Evolutionary conservation across 305 asterid species (phyloP).

Genomic region (Fraxinus angustifolia): DNA sequence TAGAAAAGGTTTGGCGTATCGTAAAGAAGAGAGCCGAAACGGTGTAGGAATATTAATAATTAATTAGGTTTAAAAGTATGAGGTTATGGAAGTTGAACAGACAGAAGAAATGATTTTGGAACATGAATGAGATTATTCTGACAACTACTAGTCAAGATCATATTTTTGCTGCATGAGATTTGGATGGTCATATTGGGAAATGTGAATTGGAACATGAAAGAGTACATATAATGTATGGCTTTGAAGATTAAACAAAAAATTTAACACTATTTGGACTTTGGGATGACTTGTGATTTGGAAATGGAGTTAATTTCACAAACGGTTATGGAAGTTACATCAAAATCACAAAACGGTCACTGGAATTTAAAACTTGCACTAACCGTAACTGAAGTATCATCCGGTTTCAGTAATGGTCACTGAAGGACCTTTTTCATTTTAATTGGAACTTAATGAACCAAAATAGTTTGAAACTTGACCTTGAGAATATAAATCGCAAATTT

Average conservation of each 20-base stretch:
- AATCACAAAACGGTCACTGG: too few species aligned
- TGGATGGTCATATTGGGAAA: not conserved
- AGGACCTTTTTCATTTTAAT: too few species aligned
- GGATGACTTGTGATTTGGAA: not conserved
- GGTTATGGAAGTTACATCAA: too few species aligned
- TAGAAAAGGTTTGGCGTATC: not conserved
- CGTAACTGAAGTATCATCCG: too few species aligned
- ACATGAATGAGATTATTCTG: not conserved
- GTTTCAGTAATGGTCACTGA: too few species aligned
- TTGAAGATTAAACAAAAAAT: not conserved
- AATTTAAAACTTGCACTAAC: too few species aligned
- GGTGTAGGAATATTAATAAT: not conserved
- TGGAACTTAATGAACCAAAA: too few species aligned
- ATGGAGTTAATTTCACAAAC: too few species aligned
- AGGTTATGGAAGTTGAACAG: not conserved
- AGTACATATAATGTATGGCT: not conserved
- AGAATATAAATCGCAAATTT: too few species aligned
- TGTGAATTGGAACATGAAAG: not conserved
- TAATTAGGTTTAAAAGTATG: not conserved
- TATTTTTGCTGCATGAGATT: not conserved
- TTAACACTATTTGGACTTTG: not conserved
- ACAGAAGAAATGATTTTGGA: not conserved
- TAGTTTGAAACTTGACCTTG: too few species aligned
- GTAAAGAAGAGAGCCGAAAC: not conserved
- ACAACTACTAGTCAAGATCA: not conserved